Evolutionary conservation across 2,329 filamentous ascomycete genomes (phyloP).

Genomic region (Fusarium tricinctum): DNA sequence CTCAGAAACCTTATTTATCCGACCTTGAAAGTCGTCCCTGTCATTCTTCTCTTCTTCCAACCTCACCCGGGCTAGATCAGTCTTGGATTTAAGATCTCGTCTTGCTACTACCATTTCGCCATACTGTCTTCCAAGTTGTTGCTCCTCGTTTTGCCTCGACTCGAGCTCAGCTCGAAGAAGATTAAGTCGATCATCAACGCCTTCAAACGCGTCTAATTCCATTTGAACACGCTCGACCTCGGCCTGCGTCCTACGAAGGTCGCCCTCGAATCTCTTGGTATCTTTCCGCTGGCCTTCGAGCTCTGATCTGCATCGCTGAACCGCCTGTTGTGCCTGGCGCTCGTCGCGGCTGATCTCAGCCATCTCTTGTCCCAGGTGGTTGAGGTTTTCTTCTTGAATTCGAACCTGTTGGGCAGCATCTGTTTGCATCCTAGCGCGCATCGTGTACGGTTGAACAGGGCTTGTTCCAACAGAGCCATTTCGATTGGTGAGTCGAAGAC

Average conservation of each 20-base stretch:
- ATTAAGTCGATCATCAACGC: conserved; percentile 76
- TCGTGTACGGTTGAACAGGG: conserved; percentile 61
- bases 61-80: conserved; percentile 58
- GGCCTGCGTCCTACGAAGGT: conserved; percentile 72
- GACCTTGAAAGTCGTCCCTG: conserved; percentile 59
- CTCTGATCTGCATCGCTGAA: conserved; percentile 63
- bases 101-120: conserved; percentile 66
- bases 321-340: conserved; percentile 61
- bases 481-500: conserved; percentile 68
- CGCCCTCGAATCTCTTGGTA: conserved; percentile 62
- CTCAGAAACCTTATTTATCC: conserved; percentile 68
- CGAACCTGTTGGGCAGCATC: conserved; percentile 77
- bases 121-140: conserved; percentile 68
- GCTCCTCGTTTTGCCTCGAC: conserved; percentile 64
- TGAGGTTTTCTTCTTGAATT: conserved; percentile 63
- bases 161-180: conserved; percentile 69
- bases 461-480: conserved; percentile 59
- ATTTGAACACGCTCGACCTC: conserved; percentile 65
- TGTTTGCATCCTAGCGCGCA: conserved; percentile 81
- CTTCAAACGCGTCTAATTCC: conserved; percentile 75
- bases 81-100: conserved; percentile 60
- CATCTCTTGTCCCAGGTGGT: conserved; percentile 69
- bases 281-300: conserved; percentile 59
- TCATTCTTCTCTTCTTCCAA: conserved; percentile 54
- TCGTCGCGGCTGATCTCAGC: conserved; percentile 64